Evolutionary conservation across 23 red algal genomes (phyloP), one percentile per base, ranked within the genome.

Genomic region (Gracilariopsis chorda): DNA sequence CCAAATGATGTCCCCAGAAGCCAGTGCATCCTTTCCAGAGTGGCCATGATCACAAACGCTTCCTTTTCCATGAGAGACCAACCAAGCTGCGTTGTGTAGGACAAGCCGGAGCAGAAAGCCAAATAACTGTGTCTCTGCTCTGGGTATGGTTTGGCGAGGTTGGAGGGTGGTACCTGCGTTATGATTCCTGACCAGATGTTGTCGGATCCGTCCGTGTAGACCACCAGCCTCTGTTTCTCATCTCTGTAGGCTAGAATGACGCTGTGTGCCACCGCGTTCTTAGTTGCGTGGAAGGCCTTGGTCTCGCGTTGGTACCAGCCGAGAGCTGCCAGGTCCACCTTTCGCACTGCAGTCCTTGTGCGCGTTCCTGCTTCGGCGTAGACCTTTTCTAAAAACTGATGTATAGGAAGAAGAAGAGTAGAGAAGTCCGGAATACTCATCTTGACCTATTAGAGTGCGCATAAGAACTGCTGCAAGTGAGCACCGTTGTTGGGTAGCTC

Each of bases 391-490:
- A 75, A 8, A 37, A 75, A 75, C 4, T 39, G 25, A 11, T 39
- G 19, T 39, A 75, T 8, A 39, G 41, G 69, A 23, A 25, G 7
- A 39, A 75, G 6, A 43, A 75, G 32, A 27, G 28, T 4, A 8
- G 25, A 39, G 19, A 75, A 75, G 32, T 75, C 39, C 28, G 69
- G 25, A 5, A 75, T 75, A 25, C 29, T 6, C 24, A 23, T 75
- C 19, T 46, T 39, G 8, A 75, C 41, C 69, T 37, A 46, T 5
- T 75, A 37, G 29, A 75, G 27, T 39, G 69, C 7, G 69, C 69
- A 75, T 21, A 75, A 4, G 39, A 75, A 75, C 69, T 75, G 69
- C 43, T 43, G 69, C 44, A 81, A 35, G 7, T 81, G 77, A 55
- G 49, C 49, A 55, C 69, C 7, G 41, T 27, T 75, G 39, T 4